These are phyloP conservation scores for Jatropha curcas DNA, from an alignment of 345 rosid species.

Conservation along the genomic window DNA sequence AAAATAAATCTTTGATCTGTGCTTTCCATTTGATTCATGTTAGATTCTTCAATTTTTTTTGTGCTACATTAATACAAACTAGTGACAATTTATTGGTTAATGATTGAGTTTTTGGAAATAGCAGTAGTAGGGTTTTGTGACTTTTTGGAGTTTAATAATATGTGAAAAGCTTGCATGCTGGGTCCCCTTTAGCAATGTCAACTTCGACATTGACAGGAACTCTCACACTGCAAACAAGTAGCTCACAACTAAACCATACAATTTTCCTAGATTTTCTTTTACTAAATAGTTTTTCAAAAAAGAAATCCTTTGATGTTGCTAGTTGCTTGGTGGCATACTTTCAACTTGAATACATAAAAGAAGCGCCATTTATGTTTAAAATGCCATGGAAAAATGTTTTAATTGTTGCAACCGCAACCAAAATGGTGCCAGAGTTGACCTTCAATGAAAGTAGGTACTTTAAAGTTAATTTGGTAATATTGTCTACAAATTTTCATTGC, in stretches of 20 bases:
- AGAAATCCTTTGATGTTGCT: no score
- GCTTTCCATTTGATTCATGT: neutral
- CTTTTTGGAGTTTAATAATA: no score
- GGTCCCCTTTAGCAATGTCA: no score
- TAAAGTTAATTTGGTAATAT: neutral
- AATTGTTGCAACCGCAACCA: neutral
- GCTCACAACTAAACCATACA: neutral
- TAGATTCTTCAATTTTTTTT: neutral
- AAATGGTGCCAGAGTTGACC: neutral
- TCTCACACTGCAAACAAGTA: no score
- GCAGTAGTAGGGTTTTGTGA: no score
- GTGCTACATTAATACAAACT: no score
- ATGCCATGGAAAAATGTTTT: neutral
- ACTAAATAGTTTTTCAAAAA: neutral
- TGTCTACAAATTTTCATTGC: neutral
- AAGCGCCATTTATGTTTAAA: neutral
- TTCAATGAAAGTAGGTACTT: neutral
- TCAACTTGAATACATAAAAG: neutral
- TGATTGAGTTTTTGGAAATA: no score
- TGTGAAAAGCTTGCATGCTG: no score
- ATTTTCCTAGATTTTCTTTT: neutral
- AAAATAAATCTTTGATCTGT: neutral
- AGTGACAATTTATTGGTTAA: no score
- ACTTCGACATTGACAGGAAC: no score
- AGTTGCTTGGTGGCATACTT: no score